Conservation (phyloP, 108 stramenopile species). For the Conticribra guillardii region DNA sequence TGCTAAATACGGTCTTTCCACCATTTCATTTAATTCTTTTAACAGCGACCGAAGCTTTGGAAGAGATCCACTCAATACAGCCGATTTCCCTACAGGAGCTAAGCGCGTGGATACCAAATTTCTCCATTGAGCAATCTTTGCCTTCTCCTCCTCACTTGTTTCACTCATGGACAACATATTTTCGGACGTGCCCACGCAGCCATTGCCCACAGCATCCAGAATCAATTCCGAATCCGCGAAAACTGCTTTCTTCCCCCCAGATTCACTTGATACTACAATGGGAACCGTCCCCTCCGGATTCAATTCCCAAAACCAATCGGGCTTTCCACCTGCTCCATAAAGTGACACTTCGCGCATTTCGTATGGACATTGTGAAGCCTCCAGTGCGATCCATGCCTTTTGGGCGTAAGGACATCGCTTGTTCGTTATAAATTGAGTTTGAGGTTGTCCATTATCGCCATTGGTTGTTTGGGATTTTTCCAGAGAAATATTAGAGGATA, state of each 20-base stretch:
- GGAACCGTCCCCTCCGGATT: conserved; percentile 82
- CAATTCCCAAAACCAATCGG: conserved; percentile 83
- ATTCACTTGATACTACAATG: conserved; percentile 50
- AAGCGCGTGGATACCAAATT: conserved; percentile 49
- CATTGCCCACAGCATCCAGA: conserved; percentile 56
- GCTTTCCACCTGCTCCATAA: conserved; percentile 81
- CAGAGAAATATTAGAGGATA: too few species aligned
- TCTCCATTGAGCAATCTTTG: conserved; percentile 58
- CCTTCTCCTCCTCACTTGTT: conserved; percentile 5
- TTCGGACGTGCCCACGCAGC: conserved; percentile 18
- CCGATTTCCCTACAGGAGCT: conserved; percentile 70
- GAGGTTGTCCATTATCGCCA: neutral
- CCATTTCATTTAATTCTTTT: conserved; percentile 55
- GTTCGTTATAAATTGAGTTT: conserved; percentile 72
- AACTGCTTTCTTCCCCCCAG: conserved; percentile 26
- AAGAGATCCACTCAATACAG: conserved; percentile 62
- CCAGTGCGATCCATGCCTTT: conserved; percentile 86
- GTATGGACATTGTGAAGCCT: conserved; percentile 54
- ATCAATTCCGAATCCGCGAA: conserved; percentile 79
- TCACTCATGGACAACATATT: conserved; percentile 4
- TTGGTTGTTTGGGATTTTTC: too few species aligned
- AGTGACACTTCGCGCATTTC: conserved; percentile 68
- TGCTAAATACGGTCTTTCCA: conserved; percentile 57
- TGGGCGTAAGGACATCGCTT: conserved; percentile 82
- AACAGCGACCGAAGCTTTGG: conserved; percentile 58